phyloP scores from a whole-genome alignment of 2,329 filamentous ascomycete species.

The Stagonosporopsis vannaccii region DNA sequence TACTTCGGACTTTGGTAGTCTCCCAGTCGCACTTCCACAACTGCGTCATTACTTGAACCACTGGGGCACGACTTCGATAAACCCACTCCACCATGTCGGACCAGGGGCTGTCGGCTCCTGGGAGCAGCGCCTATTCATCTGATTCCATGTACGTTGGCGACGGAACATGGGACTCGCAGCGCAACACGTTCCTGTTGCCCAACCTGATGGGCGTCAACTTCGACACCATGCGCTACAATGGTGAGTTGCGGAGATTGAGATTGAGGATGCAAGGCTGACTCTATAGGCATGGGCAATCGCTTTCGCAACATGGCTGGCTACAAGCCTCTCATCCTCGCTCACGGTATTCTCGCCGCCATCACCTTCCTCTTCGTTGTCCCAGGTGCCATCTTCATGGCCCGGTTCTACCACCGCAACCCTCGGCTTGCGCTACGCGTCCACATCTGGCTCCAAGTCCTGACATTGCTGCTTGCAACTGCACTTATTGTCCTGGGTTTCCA shows the following conservation, averaged over 20 bases:
- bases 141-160: constrained; percentile 80
- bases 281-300: constrained; percentile 80
- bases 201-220: constrained; percentile 80
- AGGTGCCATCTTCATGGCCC: constrained; percentile 73
- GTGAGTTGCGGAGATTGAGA: constrained; percentile 53
- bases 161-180: constrained; percentile 81
- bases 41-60: constrained; percentile 13
- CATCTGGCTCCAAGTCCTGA: constrained; percentile 75
- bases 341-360: constrained; percentile 75
- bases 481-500: constrained; percentile 79
- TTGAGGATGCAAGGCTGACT: constrained; percentile 20
- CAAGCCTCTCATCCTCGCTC: constrained; percentile 72
- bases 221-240: constrained; percentile 85
- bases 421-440: constrained; percentile 72
- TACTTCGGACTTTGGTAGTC: constrained; percentile 8
- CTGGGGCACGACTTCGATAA: not conserved
- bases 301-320: constrained; percentile 75
- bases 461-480: constrained; percentile 71
- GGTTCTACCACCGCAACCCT: constrained; percentile 71
- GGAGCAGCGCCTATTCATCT: constrained; percentile 75
- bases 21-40: constrained; percentile 16
- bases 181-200: constrained; percentile 79
- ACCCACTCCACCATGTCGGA: constrained; percentile 33
- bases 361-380: constrained; percentile 79
- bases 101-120: constrained; percentile 68